Evolutionary conservation across 306 rosid species (phyloP).

Genomic region (Lagenaria siceraria): DNA sequence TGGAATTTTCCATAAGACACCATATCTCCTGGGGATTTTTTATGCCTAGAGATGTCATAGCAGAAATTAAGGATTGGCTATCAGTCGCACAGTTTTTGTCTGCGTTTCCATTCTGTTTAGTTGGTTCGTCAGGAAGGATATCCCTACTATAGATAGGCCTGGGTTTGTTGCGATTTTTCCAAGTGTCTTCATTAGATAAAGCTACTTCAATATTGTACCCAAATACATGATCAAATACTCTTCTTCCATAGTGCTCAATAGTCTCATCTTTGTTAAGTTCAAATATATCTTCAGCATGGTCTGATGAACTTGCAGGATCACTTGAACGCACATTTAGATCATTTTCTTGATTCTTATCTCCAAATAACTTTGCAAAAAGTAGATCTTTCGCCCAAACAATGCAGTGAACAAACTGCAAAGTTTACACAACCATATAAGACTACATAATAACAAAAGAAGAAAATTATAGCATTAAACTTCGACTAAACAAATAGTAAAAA

Average conservation of each 20-base stretch:
- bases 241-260: conserved; percentile 74
- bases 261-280: conserved; percentile 69
- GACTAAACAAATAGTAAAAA: not conserved
- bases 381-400: conserved; percentile 98
- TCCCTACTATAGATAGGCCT: conserved; percentile 71
- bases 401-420: conserved; percentile 88
- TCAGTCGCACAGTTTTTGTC: conserved; percentile 26
- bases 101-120: conserved; percentile 59
- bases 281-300: conserved; percentile 63
- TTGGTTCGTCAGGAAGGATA: conserved; percentile 39
- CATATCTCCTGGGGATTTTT: conserved; percentile 98
- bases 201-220: conserved; percentile 90
- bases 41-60: conserved; percentile 82
- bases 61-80: conserved; percentile 49
- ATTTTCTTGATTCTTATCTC: conserved; percentile 83
- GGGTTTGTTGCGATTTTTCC: conserved; percentile 92
- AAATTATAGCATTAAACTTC: not conserved
- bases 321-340: conserved; percentile 84
- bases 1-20: conserved; percentile 75
- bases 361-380: conserved; percentile 83
- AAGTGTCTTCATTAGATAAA: conserved; percentile 82
- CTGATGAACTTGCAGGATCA: conserved; percentile 75
- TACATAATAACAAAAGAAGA: not conserved
- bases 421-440: conserved; percentile 2
- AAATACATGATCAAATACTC: conserved; percentile 91